Base-by-base conservation (phyloP, 805 yeast species). In the Nakazawaea ambrosiae region DNA sequence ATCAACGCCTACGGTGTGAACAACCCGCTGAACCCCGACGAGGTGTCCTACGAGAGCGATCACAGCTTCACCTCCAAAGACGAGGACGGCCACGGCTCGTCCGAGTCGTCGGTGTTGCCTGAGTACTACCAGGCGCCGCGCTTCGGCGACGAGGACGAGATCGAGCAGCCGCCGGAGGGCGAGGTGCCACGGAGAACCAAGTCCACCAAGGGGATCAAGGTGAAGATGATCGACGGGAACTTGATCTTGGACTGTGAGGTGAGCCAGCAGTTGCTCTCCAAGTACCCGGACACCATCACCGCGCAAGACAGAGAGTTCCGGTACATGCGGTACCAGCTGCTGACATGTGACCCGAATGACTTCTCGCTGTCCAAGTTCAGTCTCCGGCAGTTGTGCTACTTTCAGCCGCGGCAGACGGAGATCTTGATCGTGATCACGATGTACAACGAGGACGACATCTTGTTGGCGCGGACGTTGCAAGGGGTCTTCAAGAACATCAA, bases 291-390 rank as follows among this genome's bases (percentile, higher is more conserved):
- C 60, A 73, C 39, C 53, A 65, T 28, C 69, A 65, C 53, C 52
- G 73, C 42, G 48, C 65, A 49, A 29, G 61, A 47, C 55, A 61
- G 67, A 54, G 89, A 55, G 83, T 82, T 81, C 68, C 69, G 77
- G 24, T 86, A 81, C 50, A 81, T 90, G 90, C 73, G 97, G 56
- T 90, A 89, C 59, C 86, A 92, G 40, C 97, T 96, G 0, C 88
- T 85, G 16, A 90, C 97, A 1, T 82, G 95, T 56, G 94, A 90
- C 45, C 97, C 97, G 0, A 67, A 75, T 9, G 75, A 80, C 39
- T 85, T 84, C 52, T 62, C 58, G 15, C 47, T 49, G 8, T 71
- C 71, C 45, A 73, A 77, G 48, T 92, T 85, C 63, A 78, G 81
- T n/a, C 65, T 90, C 23, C 73, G 98, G 48, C 97, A 88, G 53